Base-by-base conservation (phyloP, 176 grass and related monocot species). In the Avena eriantha region DNA sequence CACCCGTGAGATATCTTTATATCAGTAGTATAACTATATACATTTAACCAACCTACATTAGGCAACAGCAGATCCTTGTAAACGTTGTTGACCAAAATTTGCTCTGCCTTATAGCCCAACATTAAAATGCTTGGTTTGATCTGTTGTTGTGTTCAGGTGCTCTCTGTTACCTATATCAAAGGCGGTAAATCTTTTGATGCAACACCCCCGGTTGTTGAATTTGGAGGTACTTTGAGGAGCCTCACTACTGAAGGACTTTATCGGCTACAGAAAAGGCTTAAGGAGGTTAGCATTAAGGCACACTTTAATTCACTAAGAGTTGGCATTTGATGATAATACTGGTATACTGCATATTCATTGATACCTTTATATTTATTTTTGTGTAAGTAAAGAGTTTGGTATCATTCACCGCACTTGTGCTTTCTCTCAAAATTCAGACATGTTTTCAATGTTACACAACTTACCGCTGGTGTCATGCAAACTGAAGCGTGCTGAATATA, bases 141-240 rank as follows among this genome's bases (percentile, higher is more conserved):
- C 5, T 83, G 26, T 55, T 86, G 17, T 88, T 77, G 10, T 60
- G 29, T 87, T 87, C 57, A 98, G 96, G 93, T 96, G 31, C 33
- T 98, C 36, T 90, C 92, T 2, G 92, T 91, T 80, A 98, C 93
- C 36, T 98, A 91, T 93, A 87, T 96, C 24, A 91, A 91, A 86
- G 90, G 92, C 89, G 92, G 88, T 14, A 77, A 72, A 64, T 77
- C 78, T 46, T 57, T 91, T 82, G 76, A 93, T 86, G 81, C 66
- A 39, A 94, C 82, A 33, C 93, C 93, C 70, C 17, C 77, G 47
- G 34, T 77, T 77, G 76, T 98, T 60, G 90, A 98, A 88, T 98
- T 98, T 35, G 96, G 96, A 58, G 96, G 93, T 61, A 98, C 96
- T 73, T 82, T 98, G 56, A 94, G 96, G 84, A 98, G 96, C 71